Evolutionary conservation across 108 stramenopile species (phyloP), one percentile per base, ranked within the genome.

Genomic region (Conticribra weissflogii): DNA sequence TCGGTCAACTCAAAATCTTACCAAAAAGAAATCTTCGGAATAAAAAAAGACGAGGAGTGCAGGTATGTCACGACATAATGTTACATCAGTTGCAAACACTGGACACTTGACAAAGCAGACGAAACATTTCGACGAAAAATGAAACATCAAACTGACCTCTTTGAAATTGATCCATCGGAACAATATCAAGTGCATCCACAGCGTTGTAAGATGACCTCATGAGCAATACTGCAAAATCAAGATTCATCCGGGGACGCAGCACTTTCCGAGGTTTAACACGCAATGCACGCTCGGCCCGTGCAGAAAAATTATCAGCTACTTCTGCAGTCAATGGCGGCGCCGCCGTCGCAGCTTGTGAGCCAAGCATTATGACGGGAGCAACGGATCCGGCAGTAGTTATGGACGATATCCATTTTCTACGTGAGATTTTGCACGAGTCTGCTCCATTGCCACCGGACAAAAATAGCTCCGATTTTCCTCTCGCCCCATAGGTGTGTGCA

Each of bases 141-240:
- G 12, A 41, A 41, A 9, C 12, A 5, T 9, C 8, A 5, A 5
- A 41, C 36, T 12, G 8, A 41, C 93, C 92, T 69, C 86, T 74
- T 78, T 96, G 95, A 59, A 96, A 96, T 59, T 91, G 88, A 78
- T 93, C 88, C 93, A 94, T 94, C 0, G 88, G 77, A 23, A 94
- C 90, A 51, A 85, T 81, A 67, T 94, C 88, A 16, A 94, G 56
- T 32, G 81, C 75, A 76, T 94, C 93, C 23, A 91, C 57, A 18
- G 87, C 90, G 59, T 86, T 86, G 76, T 94, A 94, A 1, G 88
- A 89, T 3, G 93, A 88, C 23, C 93, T 60, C 93, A 94, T 94
- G 57, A 94, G 64, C 5, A 91, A 47, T 3, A 94, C 87, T 1
- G 93, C 89, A 82, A 94, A 94, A 62, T 94, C 93, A 31, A 78